Evolutionary conservation across 257 asterid genomes (phyloP).

Genomic region (Petrea volubilis): DNA sequence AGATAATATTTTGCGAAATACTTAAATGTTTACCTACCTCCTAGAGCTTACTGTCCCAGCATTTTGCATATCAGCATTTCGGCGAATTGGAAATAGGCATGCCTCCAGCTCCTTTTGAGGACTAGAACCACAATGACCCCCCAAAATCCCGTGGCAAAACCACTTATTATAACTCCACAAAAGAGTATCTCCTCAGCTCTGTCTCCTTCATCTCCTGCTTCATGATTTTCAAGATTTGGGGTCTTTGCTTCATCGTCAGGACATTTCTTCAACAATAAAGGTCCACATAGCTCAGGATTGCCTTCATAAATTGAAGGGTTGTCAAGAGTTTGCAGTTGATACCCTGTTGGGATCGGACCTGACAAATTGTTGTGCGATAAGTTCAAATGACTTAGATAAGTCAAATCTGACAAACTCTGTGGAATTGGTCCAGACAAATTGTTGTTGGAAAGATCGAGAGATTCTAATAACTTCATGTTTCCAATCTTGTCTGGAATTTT

Average conservation of each 20-base stretch:
- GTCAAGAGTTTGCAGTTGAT: slow-evolving; percentile 8
- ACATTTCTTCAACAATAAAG: background rate
- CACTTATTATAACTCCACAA: background rate
- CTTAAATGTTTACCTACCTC: no score
- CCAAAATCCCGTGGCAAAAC: slow-evolving; percentile 20
- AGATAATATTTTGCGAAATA: background rate
- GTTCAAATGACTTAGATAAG: slow-evolving; percentile 16
- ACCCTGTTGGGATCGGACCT: no score
- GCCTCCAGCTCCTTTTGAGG: no score
- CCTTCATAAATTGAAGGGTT: background rate
- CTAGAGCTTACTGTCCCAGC: background rate
- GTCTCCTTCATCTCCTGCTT: background rate
- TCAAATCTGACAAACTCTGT: slow-evolving; percentile 7
- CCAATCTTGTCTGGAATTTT: no score
- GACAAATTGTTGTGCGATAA: slow-evolving; percentile 28
- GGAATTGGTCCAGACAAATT: no score
- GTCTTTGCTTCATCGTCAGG: background rate
- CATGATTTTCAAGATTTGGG: background rate
- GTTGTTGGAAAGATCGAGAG: no score
- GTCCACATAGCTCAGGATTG: background rate
- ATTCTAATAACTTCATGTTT: no score
- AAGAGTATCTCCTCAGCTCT: background rate
- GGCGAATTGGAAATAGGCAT: background rate
- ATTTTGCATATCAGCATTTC: background rate
- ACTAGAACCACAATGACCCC: no score